Evolutionary conservation across 2,329 filamentous ascomycete genomes (phyloP).

Genomic region (Cadophora gregata): DNA sequence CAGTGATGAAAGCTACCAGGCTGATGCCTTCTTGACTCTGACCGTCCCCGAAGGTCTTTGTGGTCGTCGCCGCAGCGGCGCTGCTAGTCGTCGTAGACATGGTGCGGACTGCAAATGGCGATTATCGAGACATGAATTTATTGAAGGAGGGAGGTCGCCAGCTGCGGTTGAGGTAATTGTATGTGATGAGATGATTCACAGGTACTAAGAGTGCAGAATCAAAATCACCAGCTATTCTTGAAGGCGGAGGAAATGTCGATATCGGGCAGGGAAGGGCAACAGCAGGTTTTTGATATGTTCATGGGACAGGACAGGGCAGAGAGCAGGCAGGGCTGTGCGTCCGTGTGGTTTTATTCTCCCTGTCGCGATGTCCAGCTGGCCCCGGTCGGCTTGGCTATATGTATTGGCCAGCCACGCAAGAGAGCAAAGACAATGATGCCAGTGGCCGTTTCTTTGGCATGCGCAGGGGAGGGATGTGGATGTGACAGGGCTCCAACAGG

Average conservation of each 20-base stretch:
- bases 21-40: slow-evolving; percentile 41
- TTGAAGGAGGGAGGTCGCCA: background rate
- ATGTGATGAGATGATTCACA: background rate
- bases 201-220: background rate
- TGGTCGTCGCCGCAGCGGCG: slow-evolving; percentile 8
- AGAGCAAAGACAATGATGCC: background rate
- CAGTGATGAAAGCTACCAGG: slow-evolving; percentile 43
- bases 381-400: background rate
- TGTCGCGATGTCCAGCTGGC: background rate
- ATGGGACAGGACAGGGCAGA: slow-evolving; percentile 6
- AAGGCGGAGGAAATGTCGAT: background rate
- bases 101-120: slow-evolving; percentile 1
- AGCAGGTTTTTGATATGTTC: slow-evolving; percentile 17
- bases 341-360: background rate
- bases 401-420: slow-evolving; percentile 14
- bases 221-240: background rate
- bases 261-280: slow-evolving; percentile 1
- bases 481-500: background rate
- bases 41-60: slow-evolving; percentile 28
- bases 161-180: background rate
- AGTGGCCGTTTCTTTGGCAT: background rate
- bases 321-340: background rate
- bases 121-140: slow-evolving; percentile 19
- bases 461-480: background rate
- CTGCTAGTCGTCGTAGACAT: slow-evolving; percentile 22